A percentile compares a stretch with the other conserved stretches of the same genome.
These are phyloP conservation scores for Xylariaceae sp. DNA, from an alignment of 2,329 filamentous ascomycete species.

Conservation along the genomic window DNA sequence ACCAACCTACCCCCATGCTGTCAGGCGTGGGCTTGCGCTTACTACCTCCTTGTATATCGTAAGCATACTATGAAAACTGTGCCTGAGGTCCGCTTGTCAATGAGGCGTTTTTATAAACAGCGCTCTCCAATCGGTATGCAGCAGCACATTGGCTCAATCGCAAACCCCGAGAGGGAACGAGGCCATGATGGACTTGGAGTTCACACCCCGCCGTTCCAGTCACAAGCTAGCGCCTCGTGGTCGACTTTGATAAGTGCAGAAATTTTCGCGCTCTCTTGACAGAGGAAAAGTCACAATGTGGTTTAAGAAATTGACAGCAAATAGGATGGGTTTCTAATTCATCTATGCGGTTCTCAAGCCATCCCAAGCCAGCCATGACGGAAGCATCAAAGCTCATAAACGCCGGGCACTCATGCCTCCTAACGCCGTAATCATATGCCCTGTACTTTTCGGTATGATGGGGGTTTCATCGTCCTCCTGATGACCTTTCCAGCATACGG, in stretches of 20 bases:
- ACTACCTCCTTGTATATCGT: no score
- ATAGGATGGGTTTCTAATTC: not conserved
- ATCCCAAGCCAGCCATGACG: conserved; percentile 5
- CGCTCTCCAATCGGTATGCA: no score
- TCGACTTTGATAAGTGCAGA: not conserved
- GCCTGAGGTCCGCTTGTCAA: no score
- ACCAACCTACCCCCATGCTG: no score
- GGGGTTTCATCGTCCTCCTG: conserved; percentile 77
- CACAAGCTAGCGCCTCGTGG: not conserved
- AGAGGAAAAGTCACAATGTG: no score
- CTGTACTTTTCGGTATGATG: conserved; percentile 90
- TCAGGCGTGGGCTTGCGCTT: no score
- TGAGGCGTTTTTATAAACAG: no score
- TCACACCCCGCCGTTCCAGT: not conserved
- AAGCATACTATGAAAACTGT: no score
- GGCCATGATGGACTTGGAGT: not conserved
- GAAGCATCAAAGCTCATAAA: conserved; percentile 5
- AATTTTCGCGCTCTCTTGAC: no score
- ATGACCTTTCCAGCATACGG: conserved; percentile 85
- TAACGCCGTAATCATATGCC: conserved; percentile 45
- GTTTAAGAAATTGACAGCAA: not conserved
- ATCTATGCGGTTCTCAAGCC: not conserved
- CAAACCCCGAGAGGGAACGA: not conserved
- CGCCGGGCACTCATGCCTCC: conserved; percentile 13
- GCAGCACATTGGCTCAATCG: no score